Evolutionary conservation across 2,329 filamentous ascomycete genomes (phyloP), one percentile per base, ranked within the genome.

Genomic region (Parascedosporium putredinis): DNA sequence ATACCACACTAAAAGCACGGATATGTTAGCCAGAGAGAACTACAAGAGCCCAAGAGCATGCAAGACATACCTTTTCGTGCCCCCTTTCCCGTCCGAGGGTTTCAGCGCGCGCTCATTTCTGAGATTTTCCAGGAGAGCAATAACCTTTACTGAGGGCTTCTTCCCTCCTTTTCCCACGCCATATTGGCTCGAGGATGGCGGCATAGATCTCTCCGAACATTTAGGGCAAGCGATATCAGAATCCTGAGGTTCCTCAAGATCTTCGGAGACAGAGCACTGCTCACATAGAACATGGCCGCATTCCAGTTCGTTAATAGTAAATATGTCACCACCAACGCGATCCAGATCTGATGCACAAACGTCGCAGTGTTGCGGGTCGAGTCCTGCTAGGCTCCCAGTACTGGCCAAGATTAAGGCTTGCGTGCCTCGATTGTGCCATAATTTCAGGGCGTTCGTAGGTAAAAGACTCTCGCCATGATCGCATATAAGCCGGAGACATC

Each of bases 381-480:
- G 3, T n/a, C n/a, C n/a, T 7, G 44, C 16, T 25, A 36, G n/a
- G 4, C 20, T 18, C 20, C 3, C 33, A 14, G 56, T 45, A 59
- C 62, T 23, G 34, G n/a, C 10, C n/a, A n/a, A n/a, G n/a, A n/a
- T n/a, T n/a, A n/a, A n/a, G 43, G 25, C 25, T 47, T 51, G 25
- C 40, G 27, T 55, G 43, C 55, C 27, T 45, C 31, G 22, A 49
- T 25, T 14, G 20, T 48, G 22, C 33, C 33, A 22, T 14, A 14
- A 9, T 53, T 33, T 40, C 47, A 24, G 55, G 55, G 58, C 23
- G 45, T 49, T 40, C 51, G 29, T 14, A 16, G 57, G 56, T 2
- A 64, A 54, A 6, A 64, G 55, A 3, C 55, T 50, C 47, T 59
- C 49, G 3, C 62, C 61, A 44, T 64, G 60, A 45, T 65, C 52